These are phyloP conservation scores for Teunomyces tritomae DNA, from an alignment of 805 yeast genomes.

Conservation along the genomic window DNA sequence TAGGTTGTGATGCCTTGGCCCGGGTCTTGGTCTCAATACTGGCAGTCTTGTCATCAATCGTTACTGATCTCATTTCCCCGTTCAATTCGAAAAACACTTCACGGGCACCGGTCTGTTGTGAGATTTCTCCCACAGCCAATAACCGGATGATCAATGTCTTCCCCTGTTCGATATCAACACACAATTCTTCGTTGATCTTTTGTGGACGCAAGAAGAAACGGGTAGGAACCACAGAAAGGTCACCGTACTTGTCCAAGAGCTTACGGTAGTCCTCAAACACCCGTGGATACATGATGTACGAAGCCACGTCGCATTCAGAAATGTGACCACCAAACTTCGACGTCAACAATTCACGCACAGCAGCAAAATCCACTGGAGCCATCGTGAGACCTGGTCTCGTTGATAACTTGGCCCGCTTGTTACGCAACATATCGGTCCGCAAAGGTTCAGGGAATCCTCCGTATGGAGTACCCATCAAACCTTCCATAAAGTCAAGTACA, in stretches of 20 bases:
- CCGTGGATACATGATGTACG: slow-evolving; percentile 97
- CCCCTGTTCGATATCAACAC: slow-evolving; percentile 91
- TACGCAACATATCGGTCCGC: slow-evolving; percentile 84
- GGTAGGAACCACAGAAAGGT: slow-evolving; percentile 91
- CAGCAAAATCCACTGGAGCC: slow-evolving; percentile 76
- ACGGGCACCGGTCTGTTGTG: slow-evolving; percentile 81
- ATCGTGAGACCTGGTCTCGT: slow-evolving; percentile 90
- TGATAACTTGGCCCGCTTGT: slow-evolving; percentile 87
- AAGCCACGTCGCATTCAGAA: slow-evolving; percentile 87
- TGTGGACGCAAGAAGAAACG: slow-evolving; percentile 86
- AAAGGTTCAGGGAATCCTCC: slow-evolving; percentile 99
- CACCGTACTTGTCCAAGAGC: slow-evolving; percentile 77
- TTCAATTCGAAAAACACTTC: slow-evolving; percentile 97
- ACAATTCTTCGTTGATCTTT: slow-evolving; percentile 81
- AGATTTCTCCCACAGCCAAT: slow-evolving; percentile 89
- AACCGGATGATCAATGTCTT: slow-evolving; percentile 87
- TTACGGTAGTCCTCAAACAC: slow-evolving; percentile 87
- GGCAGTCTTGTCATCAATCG: slow-evolving; percentile 84
- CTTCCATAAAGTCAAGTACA: slow-evolving; percentile 97
- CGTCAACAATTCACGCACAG: slow-evolving; percentile 68
- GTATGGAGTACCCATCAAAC: slow-evolving; percentile 98
- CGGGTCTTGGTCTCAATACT: slow-evolving; percentile 82
- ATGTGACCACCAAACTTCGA: slow-evolving; percentile 72
- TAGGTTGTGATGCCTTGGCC: slow-evolving; percentile 90
- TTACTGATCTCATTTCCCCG: slow-evolving; percentile 96